Base-by-base conservation (phyloP, 352 stramenopile genomes). In the Phytophthora chlamydospora region DNA sequence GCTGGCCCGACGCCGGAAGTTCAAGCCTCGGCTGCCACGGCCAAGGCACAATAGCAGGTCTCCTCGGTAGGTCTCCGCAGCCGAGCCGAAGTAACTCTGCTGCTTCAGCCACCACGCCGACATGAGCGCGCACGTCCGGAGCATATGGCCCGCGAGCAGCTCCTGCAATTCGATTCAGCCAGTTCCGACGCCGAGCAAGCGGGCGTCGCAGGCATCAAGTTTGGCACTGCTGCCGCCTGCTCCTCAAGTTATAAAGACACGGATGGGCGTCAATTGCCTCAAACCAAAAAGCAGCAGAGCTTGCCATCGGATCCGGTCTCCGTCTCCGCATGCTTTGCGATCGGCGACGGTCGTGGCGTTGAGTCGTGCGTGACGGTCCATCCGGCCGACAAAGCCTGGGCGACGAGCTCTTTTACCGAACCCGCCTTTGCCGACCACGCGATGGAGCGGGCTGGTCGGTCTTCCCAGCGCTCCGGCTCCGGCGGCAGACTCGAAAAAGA, bases 401-500 rank as follows among this genome's bases (percentile, higher is more conserved):
- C 34, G 59, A 58, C 38, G 29, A 14, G 48, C 63, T 60, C 63
- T 68, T 72, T 58, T 68, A 72, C 63, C 43, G 31, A 69, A 35
- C 34, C 58, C 46, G 31, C 48, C 58, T 62, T 19, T 68, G 44
- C 49, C 61, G 47, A 53, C 58, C 39, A 58, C 39, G 49, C 56
- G 50, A 52, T 44, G 24, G 40, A 45, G 8, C 17, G 14, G 8
- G 58, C 48, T 54, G 58, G 49, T 58, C 24, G 32, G 31, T 14
- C 32, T 44, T 29, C 16, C 7, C 11, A 47, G 43, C 6, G 39
- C 60, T 51, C 31, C 44, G 21, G 38, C 21, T 47, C 47, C n/a
- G 44, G 21, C 57, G 38, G 34, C 68, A 76, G 53, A 76, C 63
- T 76, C 45, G 58, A 76, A 76, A 76, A 73, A 73, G 58, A 76